Evolutionary conservation across 2,329 filamentous ascomycete species (phyloP), one percentile per base, ranked within the genome.

Genomic region (Coleophoma eucalyptorum): DNA sequence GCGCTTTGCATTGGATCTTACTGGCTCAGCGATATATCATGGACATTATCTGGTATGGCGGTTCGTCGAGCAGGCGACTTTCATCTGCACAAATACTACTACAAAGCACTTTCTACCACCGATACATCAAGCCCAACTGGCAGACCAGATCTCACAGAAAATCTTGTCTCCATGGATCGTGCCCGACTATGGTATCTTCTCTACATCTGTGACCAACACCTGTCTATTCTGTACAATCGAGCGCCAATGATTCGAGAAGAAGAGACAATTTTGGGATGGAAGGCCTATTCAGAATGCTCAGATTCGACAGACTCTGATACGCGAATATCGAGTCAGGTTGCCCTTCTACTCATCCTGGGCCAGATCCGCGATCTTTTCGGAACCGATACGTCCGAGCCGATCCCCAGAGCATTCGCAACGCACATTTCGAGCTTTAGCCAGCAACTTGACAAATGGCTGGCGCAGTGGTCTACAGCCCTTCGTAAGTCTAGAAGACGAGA

Each of bases 121-220:
- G 10, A 50, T 70, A 73, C 44, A 76, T 75, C 55, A 69, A 77
- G 46, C 67, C 74, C 3, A 69, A 71, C 12, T 74, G 74, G 0
- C 69, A 74, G 35, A 64, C 57, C n/a, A n/a, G n/a, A 19, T 34
- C 31, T 19, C 15, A 12, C 41, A 3, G 41, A 11, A 26, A 69
- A 77, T 56, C 70, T 76, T 46, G 73, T 76, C 56, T 76, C 82
- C 50, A 73, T 43, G 7, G 41, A 43, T 26, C 41, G 76, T 26
- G 74, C 81, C 3, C 71, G 82, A 34, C 67, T 85, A 12, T 85
- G 80, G 79, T 84, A 83, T 62, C 61, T 82, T 42, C 66, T 82
- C 1, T 85, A 84, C 58, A 79, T 84, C 1, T 84, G 80, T 58
- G 81, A 85, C 56, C 81, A 83, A 52, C 81, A 85, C 61, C 77